Evolutionary conservation across 1,284 basidiomycete genomes (phyloP), one percentile per base, ranked within the genome.

Genomic region (Mycosarcoma mackinlayi): DNA sequence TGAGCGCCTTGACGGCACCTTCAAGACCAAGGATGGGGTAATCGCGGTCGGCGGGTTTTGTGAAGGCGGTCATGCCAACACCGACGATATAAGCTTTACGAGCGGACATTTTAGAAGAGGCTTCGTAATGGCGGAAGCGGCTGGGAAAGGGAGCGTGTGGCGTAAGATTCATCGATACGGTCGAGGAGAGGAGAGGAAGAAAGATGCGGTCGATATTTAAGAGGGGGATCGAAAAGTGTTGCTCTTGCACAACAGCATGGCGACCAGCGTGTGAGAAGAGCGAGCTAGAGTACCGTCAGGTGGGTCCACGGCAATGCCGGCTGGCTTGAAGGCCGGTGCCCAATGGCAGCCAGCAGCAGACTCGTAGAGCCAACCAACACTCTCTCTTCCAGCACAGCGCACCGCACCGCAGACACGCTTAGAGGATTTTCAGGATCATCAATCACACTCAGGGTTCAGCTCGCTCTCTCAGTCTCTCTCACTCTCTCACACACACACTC

Each of bases 1-100:
- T 87, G 19, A 93, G 86, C 0, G 91, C 92, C 77, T 93, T 93
- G 3, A 91, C 91, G 1, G 89, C 88, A 6, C 91, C 92, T 82
- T 93, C 92, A 58, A 93, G 84, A 38, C 77, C 83, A 19, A 79
- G 74, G 51, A 82, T 76, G 50, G 77, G 80, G 61, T 83, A 84
- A 48, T 83, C 83, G 76, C 89, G 86, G 70, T 83, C 83, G 16
- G 86, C 89, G 7, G 90, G 91, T 87, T 92, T 92, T 80, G 89
- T 89, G 83, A 92, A 92, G 19, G 89, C 89, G 0, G 91, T 92
- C 81, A 89, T 90, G 75, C 91, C 91, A 46, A 87, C 89, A 18
- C 91, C 92, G 54, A 92, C 84, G 48, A 93, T 39, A 59, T 72
- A 72, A 56, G 69, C 69, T 60, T 72, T 72, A 37, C 69, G 63